phyloP scores from a whole-genome alignment of 192 early-diverging fungal genomes.

The Neocallimastix lanati region DNA sequence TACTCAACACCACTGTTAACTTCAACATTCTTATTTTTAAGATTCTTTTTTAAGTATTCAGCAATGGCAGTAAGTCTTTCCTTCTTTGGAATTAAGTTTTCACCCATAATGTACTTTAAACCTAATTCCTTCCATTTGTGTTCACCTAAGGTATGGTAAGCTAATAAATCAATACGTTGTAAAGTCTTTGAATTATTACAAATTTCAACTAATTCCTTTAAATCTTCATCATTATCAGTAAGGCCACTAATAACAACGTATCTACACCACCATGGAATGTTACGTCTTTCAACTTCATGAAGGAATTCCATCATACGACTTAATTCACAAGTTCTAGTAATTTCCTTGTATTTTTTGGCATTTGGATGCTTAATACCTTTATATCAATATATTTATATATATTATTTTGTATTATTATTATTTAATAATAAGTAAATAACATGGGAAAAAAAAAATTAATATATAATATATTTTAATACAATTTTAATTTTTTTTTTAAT shows the following conservation, averaged over 20 bases:
- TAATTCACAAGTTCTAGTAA: not conserved
- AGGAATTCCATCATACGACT: not conserved
- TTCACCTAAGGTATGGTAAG: conserved; percentile 1
- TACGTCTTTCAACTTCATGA: not conserved
- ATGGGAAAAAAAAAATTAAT: no score
- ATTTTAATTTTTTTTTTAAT: no score
- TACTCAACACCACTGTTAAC: not conserved
- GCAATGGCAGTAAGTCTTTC: not conserved
- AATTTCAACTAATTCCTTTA: not conserved
- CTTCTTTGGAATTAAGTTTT: not conserved
- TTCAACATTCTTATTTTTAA: not conserved
- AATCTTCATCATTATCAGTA: not conserved
- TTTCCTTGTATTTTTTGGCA: not conserved
- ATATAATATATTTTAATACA: no score
- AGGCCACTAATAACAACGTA: not conserved
- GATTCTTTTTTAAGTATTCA: not conserved
- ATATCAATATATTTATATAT: not conserved
- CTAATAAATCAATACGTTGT: conserved; percentile 1
- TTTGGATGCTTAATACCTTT: not conserved
- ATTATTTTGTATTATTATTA: no score
- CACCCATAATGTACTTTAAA: not conserved
- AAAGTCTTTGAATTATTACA: not conserved
- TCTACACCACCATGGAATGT: conserved; percentile 2
- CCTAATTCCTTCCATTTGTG: not conserved
- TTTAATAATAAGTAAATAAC: no score